Evolutionary conservation across 192 early-diverging fungal species (phyloP), one percentile per base, ranked within the genome.

Genomic region (Coemansia sp.): DNA sequence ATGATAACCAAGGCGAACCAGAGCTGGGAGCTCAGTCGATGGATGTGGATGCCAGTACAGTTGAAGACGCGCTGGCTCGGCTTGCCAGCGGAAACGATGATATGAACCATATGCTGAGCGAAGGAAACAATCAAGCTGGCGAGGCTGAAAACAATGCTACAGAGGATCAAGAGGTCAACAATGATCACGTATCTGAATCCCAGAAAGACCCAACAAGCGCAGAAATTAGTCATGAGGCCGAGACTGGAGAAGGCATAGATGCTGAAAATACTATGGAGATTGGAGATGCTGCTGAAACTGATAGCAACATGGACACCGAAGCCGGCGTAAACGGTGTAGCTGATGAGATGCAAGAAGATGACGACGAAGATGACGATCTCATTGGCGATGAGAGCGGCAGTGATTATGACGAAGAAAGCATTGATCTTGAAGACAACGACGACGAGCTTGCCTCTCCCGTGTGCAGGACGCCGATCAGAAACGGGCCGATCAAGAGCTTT

Each of bases 21-120:
- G 70, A 69, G 37, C 56, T 79, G 27, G 63, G 23, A n/a, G 43
- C 38, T 17, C 77, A 73, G 54, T 37, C 58, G 12, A 75, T 75
- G 72, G 69, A 80, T 10, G 62, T 80, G 11, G 78, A 80, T 41
- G 66, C 25, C 11, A 60, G 25, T 24, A 80, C 78, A 1, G 59
- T 80, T 12, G 78, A 80, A 19, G 78, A 80, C 43, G 78, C 78
- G 11, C 51, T 80, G 27, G 78, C 78, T 10, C 68, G 78, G 17
- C 78, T 80, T 27, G 65, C 67, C 6, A 64, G 51, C 11, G 56
- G 51, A 6, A 51, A n/a, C 19, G 43, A 19, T 5, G 39, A 25
- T 32, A 19, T 51, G 21, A 25, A 14, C n/a, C 25, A 25, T 35
- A 53, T 21, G n/a, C 24, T 7, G 10, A 29, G 14, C 2, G 50